A percentile compares a stretch with the other conserved stretches of the same genome.
Evolutionary conservation across 2,329 filamentous ascomycete genomes (phyloP).

Genomic region (Ophiostoma australiae): DNA sequence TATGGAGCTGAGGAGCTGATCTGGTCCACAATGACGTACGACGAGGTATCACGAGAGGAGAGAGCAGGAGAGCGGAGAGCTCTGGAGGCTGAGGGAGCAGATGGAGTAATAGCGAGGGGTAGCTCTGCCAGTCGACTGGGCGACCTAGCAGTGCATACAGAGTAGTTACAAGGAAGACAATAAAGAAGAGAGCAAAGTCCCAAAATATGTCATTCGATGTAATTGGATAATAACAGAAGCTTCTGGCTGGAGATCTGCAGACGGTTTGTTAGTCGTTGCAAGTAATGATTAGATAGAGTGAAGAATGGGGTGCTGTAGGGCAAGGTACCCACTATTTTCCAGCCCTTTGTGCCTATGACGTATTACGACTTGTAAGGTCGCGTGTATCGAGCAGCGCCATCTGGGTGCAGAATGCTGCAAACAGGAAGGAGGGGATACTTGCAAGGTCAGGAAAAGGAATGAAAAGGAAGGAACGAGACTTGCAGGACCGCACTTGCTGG

Average conservation of each 20-base stretch:
- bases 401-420: conserved; percentile 1
- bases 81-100: background rate
- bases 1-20: conserved; percentile 2
- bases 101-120: background rate
- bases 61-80: background rate
- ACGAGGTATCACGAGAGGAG: background rate
- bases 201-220: background rate
- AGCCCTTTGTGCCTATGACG: conserved; percentile 24
- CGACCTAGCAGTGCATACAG: too few relatives aligned
- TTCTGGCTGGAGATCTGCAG: conserved; percentile 1
- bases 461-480: background rate
- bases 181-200: background rate
- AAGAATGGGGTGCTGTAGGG: background rate
- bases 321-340: background rate
- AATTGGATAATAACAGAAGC: conserved; percentile 11
- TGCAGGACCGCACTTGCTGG: background rate
- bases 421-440: background rate
- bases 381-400: conserved; percentile 20
- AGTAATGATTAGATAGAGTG: background rate
- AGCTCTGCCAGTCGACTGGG: too few relatives aligned
- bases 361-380: conserved; percentile 16
- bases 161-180: background rate
- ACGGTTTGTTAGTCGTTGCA: background rate
- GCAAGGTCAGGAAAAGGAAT: background rate
- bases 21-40: conserved; percentile 12